Conservation (phyloP, 331 rosid species). For the Quercus tomentella region DNA sequence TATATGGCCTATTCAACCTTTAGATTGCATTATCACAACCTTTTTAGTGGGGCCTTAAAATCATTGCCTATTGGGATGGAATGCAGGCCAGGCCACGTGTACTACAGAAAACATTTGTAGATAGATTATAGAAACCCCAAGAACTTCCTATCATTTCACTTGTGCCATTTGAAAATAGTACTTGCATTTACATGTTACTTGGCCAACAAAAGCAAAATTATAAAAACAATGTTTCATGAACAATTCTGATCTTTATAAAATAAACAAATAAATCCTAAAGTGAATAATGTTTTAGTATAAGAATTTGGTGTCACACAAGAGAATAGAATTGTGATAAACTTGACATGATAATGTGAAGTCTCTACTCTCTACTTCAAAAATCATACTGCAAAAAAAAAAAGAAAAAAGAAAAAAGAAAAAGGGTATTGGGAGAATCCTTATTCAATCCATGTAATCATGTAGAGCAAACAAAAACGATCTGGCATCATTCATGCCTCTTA, state of each 20-base stretch:
- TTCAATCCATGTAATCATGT: neutral
- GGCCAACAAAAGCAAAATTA: neutral
- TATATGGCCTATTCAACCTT: neutral
- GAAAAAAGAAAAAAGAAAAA: neutral
- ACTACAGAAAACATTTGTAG: neutral
- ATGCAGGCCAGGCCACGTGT: neutral
- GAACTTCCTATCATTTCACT: neutral
- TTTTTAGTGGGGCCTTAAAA: neutral
- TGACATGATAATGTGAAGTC: no score
- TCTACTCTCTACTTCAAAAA: no score
- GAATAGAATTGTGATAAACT: no score
- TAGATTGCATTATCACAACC: neutral
- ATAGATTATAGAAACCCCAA: neutral
- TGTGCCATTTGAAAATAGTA: neutral
- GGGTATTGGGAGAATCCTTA: neutral
- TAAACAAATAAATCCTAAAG: neutral
- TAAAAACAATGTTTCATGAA: neutral
- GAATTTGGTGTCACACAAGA: no score
- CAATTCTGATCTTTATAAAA: neutral
- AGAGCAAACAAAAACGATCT: neutral
- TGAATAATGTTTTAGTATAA: no score
- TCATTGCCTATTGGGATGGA: neutral
- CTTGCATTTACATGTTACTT: neutral
- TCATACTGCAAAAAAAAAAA: neutral
- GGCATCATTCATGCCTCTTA: neutral